Evolutionary conservation across 2,329 filamentous ascomycete species (phyloP), one percentile per base, ranked within the genome.

Genomic region (Hypomyces rosellus): DNA sequence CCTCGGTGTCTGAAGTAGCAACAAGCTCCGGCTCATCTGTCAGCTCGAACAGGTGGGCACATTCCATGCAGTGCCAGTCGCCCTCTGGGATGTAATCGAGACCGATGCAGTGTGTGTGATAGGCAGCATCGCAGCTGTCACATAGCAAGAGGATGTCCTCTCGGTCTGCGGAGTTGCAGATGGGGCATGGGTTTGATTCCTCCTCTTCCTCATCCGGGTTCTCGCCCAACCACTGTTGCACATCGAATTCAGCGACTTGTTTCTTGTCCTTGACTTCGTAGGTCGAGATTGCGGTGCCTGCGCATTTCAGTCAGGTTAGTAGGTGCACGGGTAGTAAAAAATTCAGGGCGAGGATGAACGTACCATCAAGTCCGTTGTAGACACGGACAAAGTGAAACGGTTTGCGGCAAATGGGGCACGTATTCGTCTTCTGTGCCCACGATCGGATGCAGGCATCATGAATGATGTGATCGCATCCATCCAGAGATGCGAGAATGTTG

Each of bases 371-470:
- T 59, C 78, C 82, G 63, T 87, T 82, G 68, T 86, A 86, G 54
- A 99, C 84, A 65, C 93, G 84, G 58, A 99, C 91, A 61, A 86
- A 74, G 69, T 97, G 92, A 74, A 99, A 97, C 56, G 80, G 83
- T 61, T 89, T 87, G 59, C 93, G 88, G 71, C 93, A 99, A 68
- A 99, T 96, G 42, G 93, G 93, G 69, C 93, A 99, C 66, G 91
- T 96, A 71, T 97, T 99, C 56, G 93, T 92, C 68, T 95, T 87
- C 70, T 95, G 89, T 42, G 92, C 89, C 93, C 93, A 99, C 59
- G 90, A 89, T 61, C 87, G 86, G 59, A 99, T 78, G 69, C 93
- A 99, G 47, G 86, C 84, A 72, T 99, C 86, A 72, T 99, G 93
- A 60, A 99, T 77, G 60, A 91, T 81, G 74, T 99, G 95, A 52